Evolutionary conservation across 257 asterid species (phyloP).

Genomic region (Solanum gracilifrons): DNA sequence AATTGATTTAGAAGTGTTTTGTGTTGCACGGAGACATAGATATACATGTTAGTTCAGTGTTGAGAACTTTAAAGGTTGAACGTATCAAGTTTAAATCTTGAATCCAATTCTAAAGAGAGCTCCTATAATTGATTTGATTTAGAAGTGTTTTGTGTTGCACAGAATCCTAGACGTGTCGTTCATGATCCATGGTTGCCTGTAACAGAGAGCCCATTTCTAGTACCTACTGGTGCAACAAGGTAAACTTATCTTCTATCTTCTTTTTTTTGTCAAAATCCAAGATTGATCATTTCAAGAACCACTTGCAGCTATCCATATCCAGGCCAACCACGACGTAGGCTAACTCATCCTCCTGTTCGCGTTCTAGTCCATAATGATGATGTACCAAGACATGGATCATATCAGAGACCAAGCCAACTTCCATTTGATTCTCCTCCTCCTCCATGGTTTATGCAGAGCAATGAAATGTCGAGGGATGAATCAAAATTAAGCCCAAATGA

Average conservation of each 20-base stretch:
- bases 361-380: constrained; percentile 9
- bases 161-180: constrained; percentile 28
- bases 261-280: neutral
- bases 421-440: constrained; percentile 16
- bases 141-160: neutral
- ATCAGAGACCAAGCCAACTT: neutral
- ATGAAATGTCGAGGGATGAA: constrained; percentile 5
- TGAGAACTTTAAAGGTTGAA: neutral
- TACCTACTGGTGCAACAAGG: constrained; percentile 28
- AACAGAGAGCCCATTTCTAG: constrained; percentile 23
- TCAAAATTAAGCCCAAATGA: constrained; percentile 40
- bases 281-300: neutral
- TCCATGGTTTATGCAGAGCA: constrained; percentile 2
- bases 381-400: constrained; percentile 7
- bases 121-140: neutral
- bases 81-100: neutral
- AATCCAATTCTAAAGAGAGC: neutral
- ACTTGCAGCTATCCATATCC: constrained; percentile 9
- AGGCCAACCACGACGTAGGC: constrained; percentile 20
- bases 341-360: constrained; percentile 10
- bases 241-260: neutral
- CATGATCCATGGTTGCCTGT: constrained; percentile 27
- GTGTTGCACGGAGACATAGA: constrained; percentile 9
- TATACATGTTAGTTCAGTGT: neutral
- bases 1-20: neutral